These are phyloP conservation scores for Lyophyllum decastes DNA, from an alignment of 768 basidiomycete genomes.

Conservation along the genomic window DNA sequence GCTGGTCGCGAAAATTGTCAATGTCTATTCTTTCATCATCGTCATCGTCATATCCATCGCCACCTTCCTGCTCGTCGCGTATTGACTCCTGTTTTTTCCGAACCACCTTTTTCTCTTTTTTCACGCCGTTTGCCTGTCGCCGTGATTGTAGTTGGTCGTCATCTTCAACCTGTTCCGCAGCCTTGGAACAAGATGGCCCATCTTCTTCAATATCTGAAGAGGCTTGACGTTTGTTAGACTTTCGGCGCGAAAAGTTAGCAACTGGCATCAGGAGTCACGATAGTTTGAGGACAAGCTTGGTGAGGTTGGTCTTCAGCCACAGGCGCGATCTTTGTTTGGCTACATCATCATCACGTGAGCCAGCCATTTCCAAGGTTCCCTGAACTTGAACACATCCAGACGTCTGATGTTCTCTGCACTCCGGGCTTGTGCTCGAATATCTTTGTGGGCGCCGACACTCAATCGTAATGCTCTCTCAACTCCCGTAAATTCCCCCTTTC, in stretches of 20 bases:
- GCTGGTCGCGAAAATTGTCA: slow-evolving; percentile 64
- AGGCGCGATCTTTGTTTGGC: slow-evolving; percentile 37
- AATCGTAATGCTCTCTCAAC: slow-evolving; percentile 10
- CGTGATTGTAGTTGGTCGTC: slow-evolving; percentile 37
- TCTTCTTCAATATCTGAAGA: slow-evolving; percentile 67
- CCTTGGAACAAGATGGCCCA: slow-evolving; percentile 32
- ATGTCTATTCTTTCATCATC: slow-evolving; percentile 61
- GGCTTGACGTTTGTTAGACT: slow-evolving; percentile 41
- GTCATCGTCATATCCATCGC: slow-evolving; percentile 37
- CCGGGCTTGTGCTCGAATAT: slow-evolving; percentile 30
- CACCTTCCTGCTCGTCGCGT: slow-evolving; percentile 19
- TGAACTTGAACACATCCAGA: not conserved
- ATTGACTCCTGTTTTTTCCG: slow-evolving; percentile 23
- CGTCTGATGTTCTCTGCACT: slow-evolving; percentile 40
- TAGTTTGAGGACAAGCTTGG: slow-evolving; percentile 14
- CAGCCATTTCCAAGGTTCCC: too few species aligned
- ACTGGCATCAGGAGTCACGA: slow-evolving; percentile 33
- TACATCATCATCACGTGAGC: slow-evolving; percentile 7
- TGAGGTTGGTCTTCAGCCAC: slow-evolving; percentile 17
- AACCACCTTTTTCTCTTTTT: slow-evolving; percentile 35
- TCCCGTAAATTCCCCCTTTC: slow-evolving; percentile 16
- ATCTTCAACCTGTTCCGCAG: slow-evolving; percentile 41
- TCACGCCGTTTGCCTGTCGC: slow-evolving; percentile 24
- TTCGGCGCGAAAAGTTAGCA: slow-evolving; percentile 40
- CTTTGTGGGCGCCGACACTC: slow-evolving; percentile 29